A percentile compares a stretch with the other conserved stretches of the same genome.
Evolutionary conservation across 805 yeast species (phyloP).

Genomic region (Barnettozyma sucrosica): DNA sequence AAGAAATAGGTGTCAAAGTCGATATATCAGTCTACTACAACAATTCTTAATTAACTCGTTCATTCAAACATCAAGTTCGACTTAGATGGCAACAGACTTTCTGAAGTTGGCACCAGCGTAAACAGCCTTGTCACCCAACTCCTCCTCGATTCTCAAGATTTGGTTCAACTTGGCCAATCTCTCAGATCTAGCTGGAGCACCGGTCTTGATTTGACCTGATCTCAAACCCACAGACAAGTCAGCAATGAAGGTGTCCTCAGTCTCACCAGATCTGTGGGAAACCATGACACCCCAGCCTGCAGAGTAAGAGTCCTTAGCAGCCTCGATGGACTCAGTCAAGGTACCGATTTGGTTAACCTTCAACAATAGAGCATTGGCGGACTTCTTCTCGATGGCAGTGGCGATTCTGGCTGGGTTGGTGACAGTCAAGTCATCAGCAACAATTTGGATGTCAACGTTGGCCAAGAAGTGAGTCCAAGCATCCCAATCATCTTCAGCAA

Average conservation of each 20-base stretch:
- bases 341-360: conserved; percentile 99
- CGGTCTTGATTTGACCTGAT: conserved; percentile 98
- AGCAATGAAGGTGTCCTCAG: conserved; percentile 98
- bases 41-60: background rate
- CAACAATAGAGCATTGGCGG: conserved; percentile 89
- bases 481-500: conserved; percentile 99
- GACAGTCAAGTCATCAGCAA: conserved; percentile 97
- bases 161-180: conserved; percentile 99
- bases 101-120: conserved; percentile 94
- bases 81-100: conserved; percentile 31
- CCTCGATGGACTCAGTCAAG: conserved; percentile 91
- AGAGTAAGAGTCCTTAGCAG: conserved; percentile 90
- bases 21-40: background rate
- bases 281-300: conserved; percentile 99
- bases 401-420: conserved; percentile 94
- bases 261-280: conserved; percentile 99
- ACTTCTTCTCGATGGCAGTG: conserved; percentile 94
- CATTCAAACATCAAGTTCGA: conserved; percentile 1
- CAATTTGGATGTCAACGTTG: conserved; percentile 78
- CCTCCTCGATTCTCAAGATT: conserved; percentile 97
- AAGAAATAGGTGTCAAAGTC: too few species aligned
- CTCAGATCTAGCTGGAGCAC: conserved; percentile 99
- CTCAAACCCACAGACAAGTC: conserved; percentile 97
- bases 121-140: conserved; percentile 94
- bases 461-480: conserved; percentile 89